These are phyloP conservation scores for Pestalotiopsis fici DNA, from an alignment of 2,329 filamentous ascomycete species.

Conservation along the genomic window DNA sequence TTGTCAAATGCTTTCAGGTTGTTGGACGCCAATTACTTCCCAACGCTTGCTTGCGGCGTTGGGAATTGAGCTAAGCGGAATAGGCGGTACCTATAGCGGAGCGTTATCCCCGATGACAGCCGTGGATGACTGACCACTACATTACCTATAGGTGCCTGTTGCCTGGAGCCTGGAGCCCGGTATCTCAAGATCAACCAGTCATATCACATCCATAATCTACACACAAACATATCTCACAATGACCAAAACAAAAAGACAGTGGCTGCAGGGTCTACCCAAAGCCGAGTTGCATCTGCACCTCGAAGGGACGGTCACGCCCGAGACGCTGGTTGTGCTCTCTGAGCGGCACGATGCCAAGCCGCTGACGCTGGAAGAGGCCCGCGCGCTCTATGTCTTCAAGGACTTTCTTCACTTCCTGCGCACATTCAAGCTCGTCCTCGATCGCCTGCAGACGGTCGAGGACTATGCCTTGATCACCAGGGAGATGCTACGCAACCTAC, in stretches of 20 bases:
- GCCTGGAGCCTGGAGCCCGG: background rate
- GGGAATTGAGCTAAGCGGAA: background rate
- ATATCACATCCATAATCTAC: background rate
- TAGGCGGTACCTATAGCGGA: background rate
- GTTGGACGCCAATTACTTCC: background rate
- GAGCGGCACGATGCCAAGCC: conserved; percentile 13
- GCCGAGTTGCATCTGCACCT: conserved; percentile 17
- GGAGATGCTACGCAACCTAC: conserved; percentile 14
- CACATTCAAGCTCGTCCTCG: conserved; percentile 14
- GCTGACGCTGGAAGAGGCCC: conserved; percentile 14
- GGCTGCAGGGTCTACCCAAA: conserved; percentile 14
- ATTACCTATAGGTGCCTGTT: too few relatives aligned
- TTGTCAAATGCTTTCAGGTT: too few relatives aligned
- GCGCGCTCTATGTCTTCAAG: conserved; percentile 14
- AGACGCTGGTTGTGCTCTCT: conserved; percentile 16
- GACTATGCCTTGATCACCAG: conserved; percentile 14
- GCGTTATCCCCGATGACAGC: background rate
- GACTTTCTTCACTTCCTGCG: conserved; percentile 15
- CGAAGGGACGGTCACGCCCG: conserved; percentile 16
- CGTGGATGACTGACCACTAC: background rate
- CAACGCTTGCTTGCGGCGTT: background rate
- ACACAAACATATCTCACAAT: background rate
- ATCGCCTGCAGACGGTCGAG: conserved; percentile 12
- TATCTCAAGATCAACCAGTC: background rate
- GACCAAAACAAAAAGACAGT: conserved; percentile 5